Evolutionary conservation across 2,329 filamentous ascomycete species (phyloP).

Genomic region (Dendryphion nanum): DNA sequence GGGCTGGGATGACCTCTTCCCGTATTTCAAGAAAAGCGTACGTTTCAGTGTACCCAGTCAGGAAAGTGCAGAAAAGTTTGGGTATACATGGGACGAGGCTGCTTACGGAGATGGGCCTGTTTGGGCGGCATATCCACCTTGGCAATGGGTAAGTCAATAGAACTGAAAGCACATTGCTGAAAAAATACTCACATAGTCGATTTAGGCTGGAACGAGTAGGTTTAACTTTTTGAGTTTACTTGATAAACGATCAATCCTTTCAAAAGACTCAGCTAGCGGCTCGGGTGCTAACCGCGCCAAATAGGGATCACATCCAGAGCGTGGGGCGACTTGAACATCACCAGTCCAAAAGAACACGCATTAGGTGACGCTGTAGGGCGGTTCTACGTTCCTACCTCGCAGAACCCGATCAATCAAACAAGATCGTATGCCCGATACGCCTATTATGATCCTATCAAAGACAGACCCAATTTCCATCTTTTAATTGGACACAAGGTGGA

Average conservation of each 20-base stretch:
- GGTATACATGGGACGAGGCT: conserved; percentile 23
- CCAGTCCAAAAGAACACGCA: conserved; percentile 24
- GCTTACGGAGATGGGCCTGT: conserved; percentile 5
- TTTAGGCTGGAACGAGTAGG: too few relatives aligned
- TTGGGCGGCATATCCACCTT: too few relatives aligned
- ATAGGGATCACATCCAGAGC: too few relatives aligned
- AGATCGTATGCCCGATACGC: conserved; percentile 14
- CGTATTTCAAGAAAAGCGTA: conserved; percentile 30
- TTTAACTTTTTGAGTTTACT: too few relatives aligned
- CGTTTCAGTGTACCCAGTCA: conserved; percentile 13
- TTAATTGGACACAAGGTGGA: not conserved
- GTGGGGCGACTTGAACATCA: conserved; percentile 15
- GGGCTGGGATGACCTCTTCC: conserved; percentile 50
- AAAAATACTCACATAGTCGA: too few relatives aligned
- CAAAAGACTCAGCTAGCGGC: too few relatives aligned
- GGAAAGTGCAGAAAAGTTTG: conserved; percentile 11
- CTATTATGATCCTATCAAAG: conserved; percentile 5
- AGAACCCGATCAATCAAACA: conserved; percentile 25
- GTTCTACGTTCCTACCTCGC: conserved; percentile 28
- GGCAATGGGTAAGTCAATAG: too few relatives aligned
- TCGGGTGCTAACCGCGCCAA: too few relatives aligned
- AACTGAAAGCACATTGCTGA: too few relatives aligned
- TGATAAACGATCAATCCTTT: too few relatives aligned
- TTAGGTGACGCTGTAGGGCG: conserved; percentile 25
- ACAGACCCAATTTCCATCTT: conserved; percentile 3